A percentile compares a stretch with the other conserved stretches of the same genome.
phyloP scores from a whole-genome alignment of 2,329 filamentous ascomycete species.

The Claviceps quebecensis region DNA sequence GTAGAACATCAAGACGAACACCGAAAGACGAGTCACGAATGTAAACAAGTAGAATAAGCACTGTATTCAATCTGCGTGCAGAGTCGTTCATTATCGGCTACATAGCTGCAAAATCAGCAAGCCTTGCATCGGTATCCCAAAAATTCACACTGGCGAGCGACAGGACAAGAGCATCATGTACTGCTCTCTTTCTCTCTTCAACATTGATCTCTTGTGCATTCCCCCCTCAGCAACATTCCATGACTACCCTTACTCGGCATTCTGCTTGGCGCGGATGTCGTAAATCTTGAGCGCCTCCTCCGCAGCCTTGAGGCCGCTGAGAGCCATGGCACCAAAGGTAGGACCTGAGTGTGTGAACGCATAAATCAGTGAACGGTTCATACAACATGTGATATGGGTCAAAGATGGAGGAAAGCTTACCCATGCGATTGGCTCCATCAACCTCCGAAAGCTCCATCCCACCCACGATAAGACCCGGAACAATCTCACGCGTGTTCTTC shows the following conservation, averaged over 20 bases:
- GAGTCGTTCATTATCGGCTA: no score
- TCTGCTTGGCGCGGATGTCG: conserved; percentile 64
- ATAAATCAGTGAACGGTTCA: not conserved
- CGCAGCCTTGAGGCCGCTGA: conserved; percentile 79
- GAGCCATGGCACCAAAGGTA: conserved; percentile 79
- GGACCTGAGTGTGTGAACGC: conserved; percentile 29
- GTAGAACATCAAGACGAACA: no score
- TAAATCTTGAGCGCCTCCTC: conserved; percentile 72
- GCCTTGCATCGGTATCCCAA: not conserved
- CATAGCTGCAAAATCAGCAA: not conserved
- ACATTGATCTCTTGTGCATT: conserved; percentile 15
- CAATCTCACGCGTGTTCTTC: conserved; percentile 77
- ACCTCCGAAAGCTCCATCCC: conserved; percentile 90
- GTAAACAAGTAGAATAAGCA: no score
- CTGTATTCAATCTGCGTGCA: no score
- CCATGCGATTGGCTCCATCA: conserved; percentile 86
- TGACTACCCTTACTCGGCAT: conserved; percentile 26
- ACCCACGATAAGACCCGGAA: conserved; percentile 79
- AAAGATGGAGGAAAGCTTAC: conserved; percentile 18
- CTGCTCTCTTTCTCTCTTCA: not conserved
- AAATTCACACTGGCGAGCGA: not conserved
- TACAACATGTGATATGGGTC: not conserved
- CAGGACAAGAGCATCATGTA: not conserved
- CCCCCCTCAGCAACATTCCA: no score
- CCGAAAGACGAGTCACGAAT: no score